Conservation (phyloP, 2,329 filamentous ascomycete genomes). For the Epichloe coenophiala region DNA sequence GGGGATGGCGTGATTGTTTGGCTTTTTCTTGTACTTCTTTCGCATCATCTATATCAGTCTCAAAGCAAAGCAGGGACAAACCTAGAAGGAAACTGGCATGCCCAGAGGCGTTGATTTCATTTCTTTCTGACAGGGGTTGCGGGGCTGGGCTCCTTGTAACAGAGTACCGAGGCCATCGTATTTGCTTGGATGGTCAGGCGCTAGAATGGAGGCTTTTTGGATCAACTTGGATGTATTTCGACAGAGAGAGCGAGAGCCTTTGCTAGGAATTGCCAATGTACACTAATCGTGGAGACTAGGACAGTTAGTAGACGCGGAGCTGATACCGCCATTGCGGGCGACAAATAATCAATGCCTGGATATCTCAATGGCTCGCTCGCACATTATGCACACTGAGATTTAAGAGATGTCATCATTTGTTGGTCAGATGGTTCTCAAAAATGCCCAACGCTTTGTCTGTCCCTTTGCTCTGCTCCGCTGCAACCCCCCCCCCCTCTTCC, state of each 20-base stretch:
- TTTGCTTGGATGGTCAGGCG: not conserved
- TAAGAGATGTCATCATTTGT: not conserved
- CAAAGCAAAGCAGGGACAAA: not conserved
- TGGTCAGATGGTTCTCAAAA: too few species aligned
- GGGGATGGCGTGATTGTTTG: not conserved
- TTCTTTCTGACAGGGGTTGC: not conserved
- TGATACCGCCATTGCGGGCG: not conserved
- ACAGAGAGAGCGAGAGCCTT: not conserved
- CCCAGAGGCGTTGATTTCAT: conserved; percentile 1
- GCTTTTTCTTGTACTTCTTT: not conserved
- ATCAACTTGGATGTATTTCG: conserved; percentile 1
- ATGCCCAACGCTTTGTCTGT: too few species aligned
- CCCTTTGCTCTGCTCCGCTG: too few species aligned
- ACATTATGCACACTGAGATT: too few species aligned
- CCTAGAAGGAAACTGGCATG: conserved; percentile 1
- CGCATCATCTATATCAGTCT: not conserved
- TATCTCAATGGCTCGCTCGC: not conserved
- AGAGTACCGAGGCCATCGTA: not conserved
- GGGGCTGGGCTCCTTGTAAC: not conserved
- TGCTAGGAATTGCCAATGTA: not conserved
- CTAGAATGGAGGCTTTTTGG: conserved; percentile 2
- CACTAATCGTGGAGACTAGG: not conserved
- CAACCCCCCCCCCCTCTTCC: not conserved
- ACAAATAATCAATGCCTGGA: not conserved
- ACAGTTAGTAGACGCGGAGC: not conserved